Evolutionary conservation across 75 land plant species (phyloP).

Genomic region (Adiantum capillusveneris): DNA sequence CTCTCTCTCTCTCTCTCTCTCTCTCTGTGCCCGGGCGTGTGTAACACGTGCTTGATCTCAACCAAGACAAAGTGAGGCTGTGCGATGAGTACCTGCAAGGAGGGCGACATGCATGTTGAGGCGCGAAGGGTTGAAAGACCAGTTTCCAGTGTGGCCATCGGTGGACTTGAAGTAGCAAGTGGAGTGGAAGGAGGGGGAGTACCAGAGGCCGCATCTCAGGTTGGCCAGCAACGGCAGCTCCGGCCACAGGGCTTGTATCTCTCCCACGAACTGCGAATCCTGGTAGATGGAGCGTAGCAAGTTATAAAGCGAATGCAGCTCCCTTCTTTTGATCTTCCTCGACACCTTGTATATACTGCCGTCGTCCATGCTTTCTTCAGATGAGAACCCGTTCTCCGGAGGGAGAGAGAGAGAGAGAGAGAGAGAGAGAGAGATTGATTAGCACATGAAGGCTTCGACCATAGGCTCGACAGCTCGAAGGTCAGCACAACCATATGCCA

Average conservation of each 20-base stretch:
- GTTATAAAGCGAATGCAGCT: constrained; percentile 67
- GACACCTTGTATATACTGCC: constrained; percentile 66
- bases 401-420: no score
- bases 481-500: no score
- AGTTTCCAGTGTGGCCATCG: constrained; percentile 91
- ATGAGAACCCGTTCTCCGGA: no score
- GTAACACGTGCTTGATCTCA: no score
- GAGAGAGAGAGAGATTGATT: no score
- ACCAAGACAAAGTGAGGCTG: no score
- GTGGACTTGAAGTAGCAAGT: constrained; percentile 99
- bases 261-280: constrained; percentile 84
- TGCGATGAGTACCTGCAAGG: constrained; percentile 81
- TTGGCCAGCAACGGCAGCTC: constrained; percentile 84
- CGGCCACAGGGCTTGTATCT: constrained; percentile 79
- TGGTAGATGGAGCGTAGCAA: constrained; percentile 89
- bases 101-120: constrained; percentile 85
- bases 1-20: no score
- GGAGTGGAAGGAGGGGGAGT: constrained; percentile 58
- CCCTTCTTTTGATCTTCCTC: constrained; percentile 52
- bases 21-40: no score
- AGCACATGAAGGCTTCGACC: no score
- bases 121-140: constrained; percentile 77
- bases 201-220: constrained; percentile 97
- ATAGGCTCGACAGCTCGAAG: no score
- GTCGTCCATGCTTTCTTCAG: no score